Evolutionary conservation across 2,329 filamentous ascomycete species (phyloP), one percentile per base, ranked within the genome.

Genomic region (Alternaria conjuncta): DNA sequence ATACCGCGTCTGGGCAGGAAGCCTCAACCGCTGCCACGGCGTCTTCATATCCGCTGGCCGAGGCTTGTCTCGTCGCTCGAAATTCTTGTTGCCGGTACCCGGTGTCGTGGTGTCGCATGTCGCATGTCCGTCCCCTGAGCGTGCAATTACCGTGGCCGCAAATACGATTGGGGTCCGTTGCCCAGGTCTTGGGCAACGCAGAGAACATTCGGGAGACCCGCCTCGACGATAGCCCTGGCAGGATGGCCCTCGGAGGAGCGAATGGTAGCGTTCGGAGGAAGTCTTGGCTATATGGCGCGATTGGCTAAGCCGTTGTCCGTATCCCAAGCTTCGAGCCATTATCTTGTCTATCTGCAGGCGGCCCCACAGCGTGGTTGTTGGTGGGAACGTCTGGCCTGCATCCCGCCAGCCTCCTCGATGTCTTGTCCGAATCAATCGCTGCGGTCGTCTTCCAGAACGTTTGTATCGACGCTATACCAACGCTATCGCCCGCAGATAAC

Each of bases 291-390:
- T 10, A 36, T 45, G 28, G 55, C 36, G 21, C 32, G 15, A 66
- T 56, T 60, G 64, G 57, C 60, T 44, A 56, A 49, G 49, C 23
- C 18, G 18, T 21, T 21, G n/a, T 44, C 30, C n/a, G 53, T 21
- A 21, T 43, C 44, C 51, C 43, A 64, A 61, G 64, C 61, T 62
- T 62, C 55, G 49, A 50, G 57, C 55, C 57, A 46, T 54, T 45
- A 36, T 59, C 64, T 64, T 64, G 32, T 49, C 13, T 49, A 49
- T 47, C 28, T 41, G 41, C 54, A 57, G 53, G 54, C 46, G 41
- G 57, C 45, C 57, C 54, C 60, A 46, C 58, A 36, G 45, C 20
- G 10, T 50, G 56, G 56, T 51, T 60, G 47, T 28, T 57, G 55
- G 55, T 41, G 26, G n/a, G 45, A 50, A 41, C 41, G 30, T 46